phyloP scores from a whole-genome alignment of 257 asterid genomes.

The Hygrophila difformis region DNA sequence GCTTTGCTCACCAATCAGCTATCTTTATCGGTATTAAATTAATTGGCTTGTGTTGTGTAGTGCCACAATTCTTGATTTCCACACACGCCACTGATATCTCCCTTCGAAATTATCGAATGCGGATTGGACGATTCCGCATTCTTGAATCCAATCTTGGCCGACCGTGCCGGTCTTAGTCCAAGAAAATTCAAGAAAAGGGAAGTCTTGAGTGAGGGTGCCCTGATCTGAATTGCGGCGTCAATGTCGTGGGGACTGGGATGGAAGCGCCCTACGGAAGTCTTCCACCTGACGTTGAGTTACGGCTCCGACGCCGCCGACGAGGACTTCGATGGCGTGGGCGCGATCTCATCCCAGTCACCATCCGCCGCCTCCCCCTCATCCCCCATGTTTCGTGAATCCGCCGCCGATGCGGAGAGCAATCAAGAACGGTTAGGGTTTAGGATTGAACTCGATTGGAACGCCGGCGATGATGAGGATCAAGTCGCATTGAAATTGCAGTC shows the following conservation, averaged over 20 bases:
- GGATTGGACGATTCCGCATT: slow-evolving; percentile 19
- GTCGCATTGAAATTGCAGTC: slow-evolving; percentile 83
- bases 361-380: slow-evolving; percentile 40
- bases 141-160: slow-evolving; percentile 14
- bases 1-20: too few species aligned
- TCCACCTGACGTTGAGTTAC: slow-evolving; percentile 79
- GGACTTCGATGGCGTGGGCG: slow-evolving; percentile 65
- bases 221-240: slow-evolving; percentile 32
- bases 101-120: slow-evolving; percentile 16
- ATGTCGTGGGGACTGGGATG: slow-evolving; percentile 99
- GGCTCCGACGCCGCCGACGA: slow-evolving; percentile 59
- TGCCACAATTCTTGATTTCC: slow-evolving; percentile 6
- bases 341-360: slow-evolving; percentile 58
- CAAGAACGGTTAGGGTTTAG: slow-evolving; percentile 45
- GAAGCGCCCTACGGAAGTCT: slow-evolving; percentile 87
- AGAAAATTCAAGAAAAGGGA: slow-evolving; percentile 8
- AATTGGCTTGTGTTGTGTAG: too few species aligned
- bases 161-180: slow-evolving; percentile 10
- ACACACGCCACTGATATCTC: neutral
- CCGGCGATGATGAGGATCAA: slow-evolving; percentile 92
- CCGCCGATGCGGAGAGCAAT: slow-evolving; percentile 9
- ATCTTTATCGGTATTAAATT: too few species aligned
- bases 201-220: neutral
- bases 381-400: slow-evolving; percentile 35
- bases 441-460: slow-evolving; percentile 87